A percentile compares a stretch with the other conserved stretches of the same genome.
Conservation (phyloP, 2,329 filamentous ascomycete genomes). For the Aspergillus floridensis region DNA sequence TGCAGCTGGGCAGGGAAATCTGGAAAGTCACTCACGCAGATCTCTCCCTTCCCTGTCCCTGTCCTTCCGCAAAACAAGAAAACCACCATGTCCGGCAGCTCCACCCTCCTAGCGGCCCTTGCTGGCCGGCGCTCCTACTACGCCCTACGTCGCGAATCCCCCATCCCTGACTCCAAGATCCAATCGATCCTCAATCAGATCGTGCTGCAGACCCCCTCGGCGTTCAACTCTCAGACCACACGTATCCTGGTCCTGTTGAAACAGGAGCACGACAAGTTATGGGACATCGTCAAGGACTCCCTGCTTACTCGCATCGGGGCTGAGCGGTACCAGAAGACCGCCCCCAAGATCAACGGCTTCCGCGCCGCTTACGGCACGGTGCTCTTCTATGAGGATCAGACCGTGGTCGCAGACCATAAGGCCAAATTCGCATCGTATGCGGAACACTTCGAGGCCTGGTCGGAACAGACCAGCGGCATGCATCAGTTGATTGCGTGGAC, state of each 20-base stretch:
- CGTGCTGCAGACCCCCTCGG: slow-evolving; percentile 65
- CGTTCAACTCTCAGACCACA: slow-evolving; percentile 80
- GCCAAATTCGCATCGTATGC: slow-evolving; percentile 59
- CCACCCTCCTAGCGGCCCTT: slow-evolving; percentile 15
- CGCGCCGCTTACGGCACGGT: slow-evolving; percentile 72
- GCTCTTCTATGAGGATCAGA: slow-evolving; percentile 76
- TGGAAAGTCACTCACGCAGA: too few relatives aligned
- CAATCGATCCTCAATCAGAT: slow-evolving; percentile 35
- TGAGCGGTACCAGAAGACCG: slow-evolving; percentile 41
- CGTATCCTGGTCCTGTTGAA: slow-evolving; percentile 73
- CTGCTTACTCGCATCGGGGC: slow-evolving; percentile 65
- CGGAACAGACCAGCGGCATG: slow-evolving; percentile 71
- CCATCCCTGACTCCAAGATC: slow-evolving; percentile 31
- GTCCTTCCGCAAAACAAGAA: too few relatives aligned
- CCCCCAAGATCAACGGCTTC: slow-evolving; percentile 52
- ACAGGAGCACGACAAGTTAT: slow-evolving; percentile 78
- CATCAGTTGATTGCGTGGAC: slow-evolving; percentile 69
- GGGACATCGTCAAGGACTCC: slow-evolving; percentile 59
- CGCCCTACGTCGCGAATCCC: slow-evolving; percentile 25
- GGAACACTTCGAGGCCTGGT: slow-evolving; percentile 67
- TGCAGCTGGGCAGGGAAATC: too few relatives aligned
- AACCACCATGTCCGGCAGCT: background rate
- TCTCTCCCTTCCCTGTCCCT: too few relatives aligned
- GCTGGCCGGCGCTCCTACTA: slow-evolving; percentile 30
- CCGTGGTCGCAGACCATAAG: slow-evolving; percentile 56